Base-by-base conservation (phyloP, 2,329 filamentous ascomycete species). In the Diplocarpon rosae region DNA sequence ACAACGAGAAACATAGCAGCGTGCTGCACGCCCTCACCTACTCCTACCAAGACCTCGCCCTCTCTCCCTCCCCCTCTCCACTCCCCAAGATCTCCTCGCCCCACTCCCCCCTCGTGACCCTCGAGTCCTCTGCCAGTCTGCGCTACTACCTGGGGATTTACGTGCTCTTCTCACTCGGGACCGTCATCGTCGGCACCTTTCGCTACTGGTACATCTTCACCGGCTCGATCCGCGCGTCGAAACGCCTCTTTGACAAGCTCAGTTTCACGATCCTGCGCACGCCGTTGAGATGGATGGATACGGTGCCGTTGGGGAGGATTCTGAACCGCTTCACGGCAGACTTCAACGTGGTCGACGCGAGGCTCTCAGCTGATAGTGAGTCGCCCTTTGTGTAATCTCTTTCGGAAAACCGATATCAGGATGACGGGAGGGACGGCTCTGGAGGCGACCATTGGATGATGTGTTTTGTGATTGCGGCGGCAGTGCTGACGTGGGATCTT, bases 321-420 rank as follows among this genome's bases (percentile, higher is more conserved):
- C 67, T 89, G 15, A 90, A 90, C 63, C 73, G 85, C 1, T 86
- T 89, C 60, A 86, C 83, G 0, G 70, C 80, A 2, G 85, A 90
- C 62, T 88, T 90, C 62, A 77, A 80, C 53, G 72, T 78, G 33
- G 74, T 89, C 39, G 85, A 90, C 63, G 78, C 74, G 6, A 70
- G 75, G 30, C 66, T 88, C 39, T 75, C 78, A 6, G 73, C 74
- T 52, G 75, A 83, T 40, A 61, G 20, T 24, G 20, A 24, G 20
- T 24, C 20, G 3, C 4, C 3, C 20, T 24, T 24, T 24, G 20
- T 24, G 3, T 3, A 24, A 3, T 7, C 20, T 24, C 20, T 24
- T 7, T 24, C 20, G 20, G 4, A 4, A 24, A 24, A 24, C 4
- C 20, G 20, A 24, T n/a, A 24, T 24, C 20, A 7, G 20, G 20